Evolutionary conservation across 2,329 filamentous ascomycete species (phyloP), one percentile per base, ranked within the genome.

Genomic region (Sphaerostilbella broomeana): DNA sequence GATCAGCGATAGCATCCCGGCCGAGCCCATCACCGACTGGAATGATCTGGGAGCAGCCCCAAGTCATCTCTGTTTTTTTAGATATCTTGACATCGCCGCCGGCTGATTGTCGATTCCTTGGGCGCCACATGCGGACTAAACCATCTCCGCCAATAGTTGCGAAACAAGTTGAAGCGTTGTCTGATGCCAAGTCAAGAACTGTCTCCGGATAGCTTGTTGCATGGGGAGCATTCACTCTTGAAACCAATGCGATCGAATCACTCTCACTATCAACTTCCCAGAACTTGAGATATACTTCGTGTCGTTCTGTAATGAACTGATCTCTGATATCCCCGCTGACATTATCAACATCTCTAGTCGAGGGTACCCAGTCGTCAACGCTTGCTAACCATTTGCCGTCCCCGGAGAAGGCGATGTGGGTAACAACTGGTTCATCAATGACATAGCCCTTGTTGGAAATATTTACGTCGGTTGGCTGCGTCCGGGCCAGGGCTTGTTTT

Each of bases 361-460:
- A 78, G 1, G 88, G 88, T 36, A 75, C 73, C 92, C 92, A 98
- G 54, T 89, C 85, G 57, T 98, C 92, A 1, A 94, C 76, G 2
- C 87, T 95, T 4, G 84, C 89, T 42, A 98, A 73, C 89, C 90
- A 97, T 48, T 79, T 73, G 13, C 90, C 90, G 55, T 97, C 83
- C 35, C 74, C 68, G 29, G 85, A 90, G 50, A 92, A 78, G 29
- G 81, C 75, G 35, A 97, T 67, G 40, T 84, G 76, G 6, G 77
- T 82, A 32, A 95, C 75, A 45, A 83, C 77, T 1, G 92, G 90
- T 50, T 95, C 85, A 11, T 77, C 72, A 35, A 97, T 77, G 4
- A 75, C 72, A 36, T 77, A 73, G 5, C 84, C 79, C 48, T 84
- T 81, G 11, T 81, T 81, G 6, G 81, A 83, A 27, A 83, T 70